phyloP scores from a whole-genome alignment of 2,329 filamentous ascomycete species.

The Clonostachys sp. region DNA sequence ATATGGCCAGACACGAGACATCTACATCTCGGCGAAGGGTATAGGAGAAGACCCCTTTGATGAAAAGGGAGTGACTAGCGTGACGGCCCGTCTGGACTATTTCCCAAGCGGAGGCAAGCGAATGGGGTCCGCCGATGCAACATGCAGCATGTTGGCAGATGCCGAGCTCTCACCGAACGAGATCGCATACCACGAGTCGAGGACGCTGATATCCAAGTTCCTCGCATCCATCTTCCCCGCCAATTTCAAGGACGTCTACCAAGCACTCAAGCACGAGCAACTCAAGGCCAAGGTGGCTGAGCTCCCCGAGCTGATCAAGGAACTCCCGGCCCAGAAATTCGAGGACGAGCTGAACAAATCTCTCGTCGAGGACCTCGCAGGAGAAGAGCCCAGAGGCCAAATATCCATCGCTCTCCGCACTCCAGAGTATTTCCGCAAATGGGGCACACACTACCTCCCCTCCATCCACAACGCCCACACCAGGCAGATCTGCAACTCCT shows the following conservation, averaged over 20 bases:
- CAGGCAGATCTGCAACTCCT: conserved; percentile 55
- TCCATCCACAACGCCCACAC: conserved; percentile 51
- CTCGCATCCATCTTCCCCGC: conserved; percentile 39
- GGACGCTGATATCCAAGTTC: conserved; percentile 43
- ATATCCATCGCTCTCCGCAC: conserved; percentile 39
- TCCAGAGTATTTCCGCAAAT: conserved; percentile 33
- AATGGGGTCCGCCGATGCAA: background rate
- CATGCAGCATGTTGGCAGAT: conserved; percentile 5
- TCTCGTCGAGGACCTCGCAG: conserved; percentile 43
- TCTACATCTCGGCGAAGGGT: conserved; percentile 33
- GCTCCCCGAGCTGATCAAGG: conserved; percentile 21
- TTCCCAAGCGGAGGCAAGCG: background rate
- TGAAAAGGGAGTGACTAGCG: conserved; percentile 6
- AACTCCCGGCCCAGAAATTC: conserved; percentile 25
- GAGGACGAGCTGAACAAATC: conserved; percentile 39
- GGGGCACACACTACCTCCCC: conserved; percentile 55
- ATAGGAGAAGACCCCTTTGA: background rate
- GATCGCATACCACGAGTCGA: conserved; percentile 46
- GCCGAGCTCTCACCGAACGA: conserved; percentile 21
- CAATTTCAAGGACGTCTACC: conserved; percentile 27
- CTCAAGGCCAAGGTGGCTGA: conserved; percentile 7
- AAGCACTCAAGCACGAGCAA: background rate
- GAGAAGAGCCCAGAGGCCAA: conserved; percentile 39
- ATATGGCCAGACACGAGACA: conserved; percentile 56
- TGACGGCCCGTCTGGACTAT: conserved; percentile 29